Evolutionary conservation across 2,329 filamentous ascomycete species (phyloP).

Genomic region (Diaporthe nobilis): DNA sequence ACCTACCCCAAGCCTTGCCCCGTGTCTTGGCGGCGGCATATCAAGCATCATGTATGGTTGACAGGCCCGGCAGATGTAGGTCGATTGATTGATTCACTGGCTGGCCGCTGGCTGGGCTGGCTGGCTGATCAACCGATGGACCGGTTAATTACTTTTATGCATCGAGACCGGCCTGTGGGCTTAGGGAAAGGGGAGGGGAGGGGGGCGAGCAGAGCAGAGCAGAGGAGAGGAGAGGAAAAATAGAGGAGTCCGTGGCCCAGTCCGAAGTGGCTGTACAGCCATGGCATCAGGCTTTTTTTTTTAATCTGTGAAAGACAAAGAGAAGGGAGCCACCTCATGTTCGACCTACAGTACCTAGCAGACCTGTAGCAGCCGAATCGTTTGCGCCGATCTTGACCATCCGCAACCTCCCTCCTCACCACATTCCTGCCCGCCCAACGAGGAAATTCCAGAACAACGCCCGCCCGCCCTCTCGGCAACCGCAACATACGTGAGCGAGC

Average conservation of each 20-base stretch:
- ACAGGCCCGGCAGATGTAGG: not conserved
- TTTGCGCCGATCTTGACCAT: not conserved
- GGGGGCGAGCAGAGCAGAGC: too few relatives aligned
- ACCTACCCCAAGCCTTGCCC: not conserved
- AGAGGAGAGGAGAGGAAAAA: not conserved
- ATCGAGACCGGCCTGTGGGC: not conserved
- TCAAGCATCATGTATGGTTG: not conserved
- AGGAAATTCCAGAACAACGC: not conserved
- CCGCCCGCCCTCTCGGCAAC: not conserved
- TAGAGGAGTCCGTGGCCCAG: constrained; percentile 8
- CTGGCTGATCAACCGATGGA: not conserved
- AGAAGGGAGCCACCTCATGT: constrained; percentile 6
- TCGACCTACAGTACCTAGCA: not conserved
- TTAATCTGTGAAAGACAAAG: not conserved
- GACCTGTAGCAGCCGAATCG: constrained; percentile 9
- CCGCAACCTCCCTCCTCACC: constrained; percentile 3
- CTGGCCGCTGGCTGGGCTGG: not conserved
- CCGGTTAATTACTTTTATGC: constrained; percentile 9
- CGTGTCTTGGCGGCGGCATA: not conserved
- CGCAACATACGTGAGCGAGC: not conserved
- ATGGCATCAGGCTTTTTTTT: constrained; percentile 8
- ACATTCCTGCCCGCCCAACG: constrained; percentile 5
- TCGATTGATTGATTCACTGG: not conserved
- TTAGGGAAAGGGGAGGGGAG: not conserved
- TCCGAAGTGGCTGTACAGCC: not conserved